Base-by-base conservation (phyloP, 805 yeast species). In the Metschnikowia noctiluminum region DNA sequence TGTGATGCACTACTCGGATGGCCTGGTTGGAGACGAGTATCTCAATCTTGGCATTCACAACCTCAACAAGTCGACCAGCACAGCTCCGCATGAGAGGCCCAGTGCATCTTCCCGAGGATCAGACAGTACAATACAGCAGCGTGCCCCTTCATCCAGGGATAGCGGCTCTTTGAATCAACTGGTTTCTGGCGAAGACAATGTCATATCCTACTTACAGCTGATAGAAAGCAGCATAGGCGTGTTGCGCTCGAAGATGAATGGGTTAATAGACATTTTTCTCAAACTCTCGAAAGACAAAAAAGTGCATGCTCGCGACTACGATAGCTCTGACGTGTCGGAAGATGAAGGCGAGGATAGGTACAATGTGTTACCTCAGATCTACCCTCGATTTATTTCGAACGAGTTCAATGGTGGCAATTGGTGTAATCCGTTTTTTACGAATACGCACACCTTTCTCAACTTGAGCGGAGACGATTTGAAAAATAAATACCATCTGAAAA, bases 381-480 rank as follows among this genome's bases (percentile, higher is more conserved):
- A 82, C 54, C 90, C 94, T 8, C 72, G 94, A 50, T 84, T 86
- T 57, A 65, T 87, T 15, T 73, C 77, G 38, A 81, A 82, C 28
- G 80, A 78, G 46, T 86, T 82, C 62, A 82, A 82, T 56, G 92
- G 90, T 14, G 92, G 91, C n/a, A 82, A 84, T 51, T 86, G 90
- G 85, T 77, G 80, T 42, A 85, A 85, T 57, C 88, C 87, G 27
- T 84, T 84, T 55, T 78, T 80, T 54, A 62, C 73, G 39, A 59
- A 71, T 41, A 55, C 58, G 34, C 72, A 68, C 42, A 59, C 64
- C 7, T 68, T 68, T 21, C 63, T 71, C 35, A 73, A 71, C 55
- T 67, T 66, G 28, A 69, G 76, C 55, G 77, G 77, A 2, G 74
- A 71, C 51, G 75, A 71, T 28, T 61, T 71, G 48, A 73, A 73